Evolutionary conservation across 202 grass and related monocot genomes (phyloP).

Genomic region (Schoenoplectus triqueter): DNA sequence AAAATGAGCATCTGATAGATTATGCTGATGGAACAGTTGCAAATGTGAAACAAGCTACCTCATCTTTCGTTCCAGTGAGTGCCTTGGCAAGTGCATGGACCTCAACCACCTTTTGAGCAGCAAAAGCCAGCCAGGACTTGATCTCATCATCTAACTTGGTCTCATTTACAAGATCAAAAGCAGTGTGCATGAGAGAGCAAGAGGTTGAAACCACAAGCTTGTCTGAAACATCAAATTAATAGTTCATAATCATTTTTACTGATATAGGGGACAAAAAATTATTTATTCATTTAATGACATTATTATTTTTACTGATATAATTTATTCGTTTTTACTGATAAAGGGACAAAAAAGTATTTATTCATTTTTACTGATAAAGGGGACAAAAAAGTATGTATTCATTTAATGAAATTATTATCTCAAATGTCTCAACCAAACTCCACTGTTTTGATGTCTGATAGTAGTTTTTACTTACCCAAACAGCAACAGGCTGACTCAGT

Average conservation of each 20-base stretch:
- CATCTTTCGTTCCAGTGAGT: conserved; percentile 80
- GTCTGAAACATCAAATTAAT: conserved; percentile 41
- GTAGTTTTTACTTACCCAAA: background rate
- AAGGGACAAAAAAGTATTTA: background rate
- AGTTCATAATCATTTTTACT: conserved; percentile 28
- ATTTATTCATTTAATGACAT: background rate
- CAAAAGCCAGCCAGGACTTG: conserved; percentile 91
- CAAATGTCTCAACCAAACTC: background rate
- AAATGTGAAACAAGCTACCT: conserved; percentile 50
- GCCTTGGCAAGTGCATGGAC: conserved; percentile 85
- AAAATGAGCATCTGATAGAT: background rate
- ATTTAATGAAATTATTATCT: background rate
- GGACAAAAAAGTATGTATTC: background rate
- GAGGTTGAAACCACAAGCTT: conserved; percentile 94
- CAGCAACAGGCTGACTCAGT: background rate
- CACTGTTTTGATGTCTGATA: background rate
- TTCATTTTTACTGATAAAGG: conserved; percentile 10
- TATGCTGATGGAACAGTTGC: conserved; percentile 1
- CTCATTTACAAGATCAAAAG: conserved; percentile 92
- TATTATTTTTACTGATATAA: no score
- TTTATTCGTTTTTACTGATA: background rate
- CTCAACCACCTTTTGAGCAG: conserved; percentile 92
- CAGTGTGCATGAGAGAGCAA: conserved; percentile 94
- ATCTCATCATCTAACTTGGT: conserved; percentile 91
- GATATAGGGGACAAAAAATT: background rate